Base-by-base conservation (phyloP, 148 eudicot genomes). In the Vaccinium macrocarpon region DNA sequence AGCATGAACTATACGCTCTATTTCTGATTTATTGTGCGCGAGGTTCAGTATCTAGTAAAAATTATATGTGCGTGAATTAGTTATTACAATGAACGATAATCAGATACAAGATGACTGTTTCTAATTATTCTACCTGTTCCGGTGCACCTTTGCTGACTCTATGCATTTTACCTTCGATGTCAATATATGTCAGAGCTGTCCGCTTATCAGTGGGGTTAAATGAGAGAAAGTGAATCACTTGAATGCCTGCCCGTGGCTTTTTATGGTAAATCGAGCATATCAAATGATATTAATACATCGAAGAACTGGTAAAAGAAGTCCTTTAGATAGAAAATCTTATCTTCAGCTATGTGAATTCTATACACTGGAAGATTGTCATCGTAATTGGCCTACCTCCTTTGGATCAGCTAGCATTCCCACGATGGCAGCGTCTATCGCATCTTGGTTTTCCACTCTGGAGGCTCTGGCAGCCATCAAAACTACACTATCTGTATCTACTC, bases 381-480 rank as follows among this genome's bases (percentile, higher is more conserved):
- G 12, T 11, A 75, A 76, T 74, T 21, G 14, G 4, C 81, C 56
- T 90, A 92, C 94, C 91, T 92, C 88, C 64, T 90, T 92, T 21
- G 94, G 89, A 81, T 89, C 91, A 32, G 87, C 68, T 85, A 92
- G 80, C 92, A 90, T 90, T 15, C 89, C 59, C 15, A 90, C 94
- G 66, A 90, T 90, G 52, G 94, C 94, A 78, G 82, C 48, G 52
- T 92, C 94, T 79, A 92, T 92, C 27, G 94, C 93, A 68, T 92
- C 94, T 87, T 90, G 93, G 55, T 92, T 92, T 84, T 92, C 94
- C 81, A 88, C 19, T 74, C 94, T 84, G 61, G 94, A 92, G 38
- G 94, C 94, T 88, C 94, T 90, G 14, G 94, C 94, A 82, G 93
- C 90, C 94, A 92, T 90, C 84, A 90, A 85, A 82, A 92, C 93